phyloP scores from a whole-genome alignment of 176 grass and related monocot genomes.

The Lolium rigidum region DNA sequence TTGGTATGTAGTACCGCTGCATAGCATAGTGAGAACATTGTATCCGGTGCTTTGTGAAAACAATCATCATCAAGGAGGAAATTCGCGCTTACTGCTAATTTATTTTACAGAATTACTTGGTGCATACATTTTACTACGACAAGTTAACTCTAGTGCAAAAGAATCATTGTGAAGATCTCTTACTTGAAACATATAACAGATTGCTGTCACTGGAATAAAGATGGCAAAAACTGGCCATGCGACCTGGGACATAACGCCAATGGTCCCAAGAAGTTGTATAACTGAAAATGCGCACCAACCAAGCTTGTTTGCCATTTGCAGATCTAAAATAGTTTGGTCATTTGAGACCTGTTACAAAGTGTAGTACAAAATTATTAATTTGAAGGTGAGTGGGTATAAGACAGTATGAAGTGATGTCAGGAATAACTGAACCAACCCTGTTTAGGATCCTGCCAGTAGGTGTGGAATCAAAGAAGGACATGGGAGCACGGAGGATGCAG shows the following conservation, averaged over 20 bases:
- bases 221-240: conserved; percentile 97
- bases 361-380: conserved; percentile 28
- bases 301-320: conserved; percentile 75
- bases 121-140: not conserved
- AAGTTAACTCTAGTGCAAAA: conserved; percentile 19
- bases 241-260: conserved; percentile 94
- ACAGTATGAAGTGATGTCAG: not conserved
- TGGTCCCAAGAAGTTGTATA: conserved; percentile 89
- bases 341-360: conserved; percentile 65
- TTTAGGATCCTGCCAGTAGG: conserved; percentile 97
- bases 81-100: conserved; percentile 7
- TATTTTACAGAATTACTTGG: not conserved
- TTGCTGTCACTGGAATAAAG: conserved; percentile 81
- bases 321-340: conserved; percentile 93
- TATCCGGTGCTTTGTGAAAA: conserved; percentile 38
- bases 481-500: conserved; percentile 81
- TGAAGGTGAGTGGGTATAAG: not conserved
- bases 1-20: conserved; percentile 95
- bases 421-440: conserved; percentile 62
- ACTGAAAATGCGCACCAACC: conserved; percentile 81
- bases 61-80: conserved; percentile 31
- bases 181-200: conserved; percentile 84
- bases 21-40: conserved; percentile 44
- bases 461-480: conserved; percentile 99
- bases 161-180: conserved; percentile 28